phyloP scores from a whole-genome alignment of 2,329 filamentous ascomycete species.

The Escovopsis sp. region DNA sequence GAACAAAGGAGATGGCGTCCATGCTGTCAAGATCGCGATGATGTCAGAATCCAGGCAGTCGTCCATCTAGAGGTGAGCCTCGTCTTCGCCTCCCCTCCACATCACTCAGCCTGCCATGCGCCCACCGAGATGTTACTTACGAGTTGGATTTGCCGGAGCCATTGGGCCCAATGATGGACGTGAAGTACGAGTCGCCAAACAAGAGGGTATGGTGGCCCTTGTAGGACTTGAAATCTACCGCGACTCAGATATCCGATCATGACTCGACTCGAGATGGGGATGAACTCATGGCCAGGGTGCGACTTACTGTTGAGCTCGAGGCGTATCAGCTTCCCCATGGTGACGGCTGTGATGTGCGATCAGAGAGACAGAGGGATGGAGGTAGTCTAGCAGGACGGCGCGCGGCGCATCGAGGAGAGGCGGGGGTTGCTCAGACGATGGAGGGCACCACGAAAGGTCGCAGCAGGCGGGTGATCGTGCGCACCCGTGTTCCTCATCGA shows the following conservation, averaged over 20 bases:
- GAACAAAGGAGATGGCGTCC: slow-evolving; percentile 98
- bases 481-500: too few relatives aligned
- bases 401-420: too few relatives aligned
- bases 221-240: slow-evolving; percentile 93
- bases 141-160: slow-evolving; percentile 98
- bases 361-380: background rate
- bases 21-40: slow-evolving; percentile 41
- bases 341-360: slow-evolving; percentile 17
- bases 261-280: too few relatives aligned
- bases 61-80: too few relatives aligned
- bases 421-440: too few relatives aligned
- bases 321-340: slow-evolving; percentile 90
- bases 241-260: background rate
- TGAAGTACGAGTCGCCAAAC: slow-evolving; percentile 97
- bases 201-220: slow-evolving; percentile 89
- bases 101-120: background rate
- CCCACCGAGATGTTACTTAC: slow-evolving; percentile 31
- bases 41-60: slow-evolving; percentile 5
- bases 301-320: slow-evolving; percentile 81
- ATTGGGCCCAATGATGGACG: slow-evolving; percentile 98
- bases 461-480: too few relatives aligned
- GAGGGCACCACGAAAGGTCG: too few relatives aligned
- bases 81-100: too few relatives aligned
- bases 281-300: too few relatives aligned
- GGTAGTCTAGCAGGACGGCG: background rate